These are phyloP conservation scores for Sporothrix brasiliensis DNA, from an alignment of 2,329 filamentous ascomycete genomes.

Conservation along the genomic window DNA sequence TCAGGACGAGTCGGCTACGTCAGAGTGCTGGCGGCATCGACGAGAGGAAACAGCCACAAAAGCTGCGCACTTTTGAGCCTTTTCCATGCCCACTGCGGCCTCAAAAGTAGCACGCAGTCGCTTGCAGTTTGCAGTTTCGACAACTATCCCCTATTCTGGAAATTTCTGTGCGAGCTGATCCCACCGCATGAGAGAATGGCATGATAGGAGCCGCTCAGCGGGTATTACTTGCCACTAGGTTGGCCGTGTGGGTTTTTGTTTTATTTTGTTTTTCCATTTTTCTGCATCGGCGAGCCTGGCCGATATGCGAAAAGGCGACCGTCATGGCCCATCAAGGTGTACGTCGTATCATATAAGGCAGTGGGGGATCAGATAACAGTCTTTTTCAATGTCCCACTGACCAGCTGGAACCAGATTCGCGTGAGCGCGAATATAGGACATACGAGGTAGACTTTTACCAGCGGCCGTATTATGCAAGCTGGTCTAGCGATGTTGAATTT, in stretches of 20 bases:
- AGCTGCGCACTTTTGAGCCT: too few species aligned
- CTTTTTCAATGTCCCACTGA: not conserved
- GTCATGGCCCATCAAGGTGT: slow-evolving; percentile 22
- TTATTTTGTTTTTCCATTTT: not conserved
- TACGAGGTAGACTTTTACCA: not conserved
- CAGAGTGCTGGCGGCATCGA: too few species aligned
- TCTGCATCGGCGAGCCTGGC: slow-evolving; percentile 18
- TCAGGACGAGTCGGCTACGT: slow-evolving; percentile 10
- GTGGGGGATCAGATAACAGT: not conserved
- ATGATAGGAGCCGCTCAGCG: not conserved
- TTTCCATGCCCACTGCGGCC: not conserved
- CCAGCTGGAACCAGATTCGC: not conserved
- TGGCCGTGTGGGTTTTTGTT: not conserved
- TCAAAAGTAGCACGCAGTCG: slow-evolving; percentile 5
- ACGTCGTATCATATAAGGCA: not conserved
- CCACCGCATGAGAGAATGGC: not conserved
- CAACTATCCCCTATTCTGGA: not conserved
- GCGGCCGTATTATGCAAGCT: not conserved
- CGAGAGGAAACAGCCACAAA: too few species aligned
- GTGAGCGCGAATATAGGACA: not conserved
- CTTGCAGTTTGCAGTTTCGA: not conserved
- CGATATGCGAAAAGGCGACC: not conserved
- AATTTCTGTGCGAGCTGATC: not conserved
- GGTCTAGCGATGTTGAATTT: slow-evolving; percentile 16
- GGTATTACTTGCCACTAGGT: slow-evolving; percentile 5